Conservation (phyloP, 2,329 filamentous ascomycete species). For the Leptographium lundbergii region DNA sequence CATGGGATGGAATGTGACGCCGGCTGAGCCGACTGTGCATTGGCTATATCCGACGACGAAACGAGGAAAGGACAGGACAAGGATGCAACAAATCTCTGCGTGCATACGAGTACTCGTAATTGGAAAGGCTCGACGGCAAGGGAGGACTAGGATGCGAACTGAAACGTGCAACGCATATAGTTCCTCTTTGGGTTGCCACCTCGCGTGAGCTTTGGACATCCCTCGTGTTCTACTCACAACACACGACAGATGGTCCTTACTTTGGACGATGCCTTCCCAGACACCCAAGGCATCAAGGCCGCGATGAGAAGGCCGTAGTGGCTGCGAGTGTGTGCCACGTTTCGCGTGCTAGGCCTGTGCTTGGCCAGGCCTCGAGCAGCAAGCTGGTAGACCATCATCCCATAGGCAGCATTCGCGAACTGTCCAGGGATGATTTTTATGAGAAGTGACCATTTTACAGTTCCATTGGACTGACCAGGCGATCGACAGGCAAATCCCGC, state of each 20-base stretch:
- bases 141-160: not conserved
- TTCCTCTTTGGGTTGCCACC: not conserved
- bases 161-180: not conserved
- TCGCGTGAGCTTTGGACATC: not conserved
- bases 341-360: not conserved
- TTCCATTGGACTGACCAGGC: not conserved
- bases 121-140: not conserved
- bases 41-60: not conserved
- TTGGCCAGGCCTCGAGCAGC: not conserved
- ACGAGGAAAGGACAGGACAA: not conserved
- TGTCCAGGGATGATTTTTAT: not conserved
- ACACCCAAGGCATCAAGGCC: not conserved
- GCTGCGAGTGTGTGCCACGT: not conserved
- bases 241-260: not conserved
- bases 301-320: not conserved
- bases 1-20: not conserved
- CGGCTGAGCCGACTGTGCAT: not conserved
- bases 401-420: not conserved
- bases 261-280: not conserved
- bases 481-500: constrained; percentile 8
- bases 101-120: not conserved
- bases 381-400: not conserved
- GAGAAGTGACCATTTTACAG: not conserved
- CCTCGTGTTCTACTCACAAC: not conserved
- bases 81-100: not conserved